phyloP scores from a whole-genome alignment of 257 asterid species.

The Plectranthus barbatus region DNA sequence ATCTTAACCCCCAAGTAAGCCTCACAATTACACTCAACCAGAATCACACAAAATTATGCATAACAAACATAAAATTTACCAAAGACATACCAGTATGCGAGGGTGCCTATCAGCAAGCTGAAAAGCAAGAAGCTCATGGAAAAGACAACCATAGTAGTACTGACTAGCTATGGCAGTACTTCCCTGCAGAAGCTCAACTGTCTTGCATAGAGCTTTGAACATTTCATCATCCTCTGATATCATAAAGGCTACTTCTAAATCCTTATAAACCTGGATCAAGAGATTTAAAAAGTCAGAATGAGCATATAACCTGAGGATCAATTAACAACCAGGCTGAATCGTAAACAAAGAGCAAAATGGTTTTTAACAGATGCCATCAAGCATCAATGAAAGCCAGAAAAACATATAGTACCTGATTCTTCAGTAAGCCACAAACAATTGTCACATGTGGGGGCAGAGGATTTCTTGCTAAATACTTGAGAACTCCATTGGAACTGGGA shows the following conservation, averaged over 20 bases:
- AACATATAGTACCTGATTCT: conserved; percentile 78
- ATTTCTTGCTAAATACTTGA: conserved; percentile 81
- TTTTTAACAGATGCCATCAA: not conserved
- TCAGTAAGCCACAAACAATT: conserved; percentile 82
- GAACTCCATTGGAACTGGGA: conserved; percentile 85
- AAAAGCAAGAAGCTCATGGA: conserved; percentile 89
- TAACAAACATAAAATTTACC: not conserved
- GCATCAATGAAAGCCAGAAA: not conserved
- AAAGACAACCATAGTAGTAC: conserved; percentile 85
- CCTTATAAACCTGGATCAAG: conserved; percentile 75
- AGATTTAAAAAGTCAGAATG: not conserved
- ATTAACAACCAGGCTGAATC: not conserved
- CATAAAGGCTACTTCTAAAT: conserved; percentile 92
- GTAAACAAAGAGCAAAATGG: not conserved
- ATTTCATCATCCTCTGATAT: conserved; percentile 75
- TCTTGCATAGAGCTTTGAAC: conserved; percentile 68
- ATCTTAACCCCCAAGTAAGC: not conserved
- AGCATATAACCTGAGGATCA: not conserved
- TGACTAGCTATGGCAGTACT: conserved; percentile 87
- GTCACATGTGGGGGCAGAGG: conserved; percentile 90
- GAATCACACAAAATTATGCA: not conserved
- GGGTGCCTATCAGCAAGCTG: conserved; percentile 96
- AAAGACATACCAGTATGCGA: conserved; percentile 55
- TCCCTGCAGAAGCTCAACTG: conserved; percentile 92
- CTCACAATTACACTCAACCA: not conserved